Evolutionary conservation across 352 stramenopile species (phyloP).

Genomic region (Discostella stelligera): DNA sequence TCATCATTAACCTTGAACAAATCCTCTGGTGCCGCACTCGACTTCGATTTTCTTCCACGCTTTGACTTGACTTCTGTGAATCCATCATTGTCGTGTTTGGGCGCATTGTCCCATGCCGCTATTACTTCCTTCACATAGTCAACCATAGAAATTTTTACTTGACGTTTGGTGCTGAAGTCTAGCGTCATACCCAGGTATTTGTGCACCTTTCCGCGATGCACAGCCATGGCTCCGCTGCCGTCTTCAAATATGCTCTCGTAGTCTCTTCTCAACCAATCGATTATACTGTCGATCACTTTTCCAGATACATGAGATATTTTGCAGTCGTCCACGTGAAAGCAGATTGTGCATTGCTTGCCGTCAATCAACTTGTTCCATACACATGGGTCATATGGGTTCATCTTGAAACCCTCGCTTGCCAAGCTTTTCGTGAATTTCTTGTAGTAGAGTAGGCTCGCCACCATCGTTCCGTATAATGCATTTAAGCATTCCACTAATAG

Average conservation of each 20-base stretch:
- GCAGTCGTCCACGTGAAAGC: not conserved
- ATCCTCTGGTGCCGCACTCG: slow-evolving; percentile 12
- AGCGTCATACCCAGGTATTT: slow-evolving; percentile 55
- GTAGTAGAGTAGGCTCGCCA: not conserved
- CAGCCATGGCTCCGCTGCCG: too few relatives aligned
- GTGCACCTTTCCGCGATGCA: slow-evolving; percentile 25
- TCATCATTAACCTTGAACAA: slow-evolving; percentile 18
- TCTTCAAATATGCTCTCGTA: too few relatives aligned
- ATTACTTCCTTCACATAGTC: not conserved
- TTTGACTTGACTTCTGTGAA: not conserved
- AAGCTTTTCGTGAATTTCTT: not conserved
- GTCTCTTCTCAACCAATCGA: too few relatives aligned
- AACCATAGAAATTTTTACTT: slow-evolving; percentile 33
- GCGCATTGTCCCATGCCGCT: not conserved
- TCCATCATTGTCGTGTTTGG: too few relatives aligned
- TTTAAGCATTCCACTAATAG: not conserved
- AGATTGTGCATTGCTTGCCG: not conserved
- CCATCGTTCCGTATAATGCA: not conserved
- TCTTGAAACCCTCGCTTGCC: too few relatives aligned
- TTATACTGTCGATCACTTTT: too few relatives aligned
- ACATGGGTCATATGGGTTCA: too few relatives aligned
- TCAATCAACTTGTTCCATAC: too few relatives aligned
- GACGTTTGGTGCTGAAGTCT: slow-evolving; percentile 16
- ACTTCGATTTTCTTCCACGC: not conserved
- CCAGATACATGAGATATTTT: too few relatives aligned